Conservation (phyloP, 176 grass and related monocot genomes). For the Metroxylon sagu region DNA sequence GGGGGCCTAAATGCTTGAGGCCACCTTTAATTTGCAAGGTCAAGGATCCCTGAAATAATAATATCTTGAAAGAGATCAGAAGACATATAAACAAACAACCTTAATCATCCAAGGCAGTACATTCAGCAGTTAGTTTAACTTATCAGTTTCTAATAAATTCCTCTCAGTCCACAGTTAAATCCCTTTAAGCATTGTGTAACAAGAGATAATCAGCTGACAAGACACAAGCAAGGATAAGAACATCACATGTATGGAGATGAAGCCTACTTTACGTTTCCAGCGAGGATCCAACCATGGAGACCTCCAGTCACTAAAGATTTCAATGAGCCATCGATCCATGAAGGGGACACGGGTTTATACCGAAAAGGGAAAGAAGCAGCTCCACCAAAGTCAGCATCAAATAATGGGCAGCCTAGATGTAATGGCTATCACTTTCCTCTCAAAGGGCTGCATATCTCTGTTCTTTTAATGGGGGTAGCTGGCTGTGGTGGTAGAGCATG, state of each 20-base stretch:
- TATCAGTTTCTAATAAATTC: no score
- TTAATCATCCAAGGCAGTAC: no score
- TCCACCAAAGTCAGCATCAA: conserved; percentile 25
- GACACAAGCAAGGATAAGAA: neutral
- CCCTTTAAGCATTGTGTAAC: no score
- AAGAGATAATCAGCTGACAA: no score
- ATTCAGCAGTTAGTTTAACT: no score
- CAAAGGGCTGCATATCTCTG: conserved; percentile 14
- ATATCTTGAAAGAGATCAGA: neutral
- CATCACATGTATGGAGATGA: neutral
- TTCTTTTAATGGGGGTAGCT: conserved; percentile 24
- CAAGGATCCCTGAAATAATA: neutral
- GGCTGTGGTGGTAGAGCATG: conserved; percentile 6
- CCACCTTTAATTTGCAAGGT: neutral
- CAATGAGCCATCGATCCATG: neutral
- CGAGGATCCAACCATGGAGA: neutral
- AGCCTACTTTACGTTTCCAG: neutral
- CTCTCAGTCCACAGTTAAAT: no score
- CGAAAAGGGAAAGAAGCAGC: conserved; percentile 29
- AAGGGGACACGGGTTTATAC: conserved; percentile 21
- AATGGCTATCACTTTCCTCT: conserved; percentile 40
- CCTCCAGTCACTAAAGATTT: neutral
- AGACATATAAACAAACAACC: no score
- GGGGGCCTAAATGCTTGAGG: neutral
- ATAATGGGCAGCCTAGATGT: neutral